phyloP scores from a whole-genome alignment of 176 grass and related monocot genomes.

The Miscanthus lutarioriparius region DNA sequence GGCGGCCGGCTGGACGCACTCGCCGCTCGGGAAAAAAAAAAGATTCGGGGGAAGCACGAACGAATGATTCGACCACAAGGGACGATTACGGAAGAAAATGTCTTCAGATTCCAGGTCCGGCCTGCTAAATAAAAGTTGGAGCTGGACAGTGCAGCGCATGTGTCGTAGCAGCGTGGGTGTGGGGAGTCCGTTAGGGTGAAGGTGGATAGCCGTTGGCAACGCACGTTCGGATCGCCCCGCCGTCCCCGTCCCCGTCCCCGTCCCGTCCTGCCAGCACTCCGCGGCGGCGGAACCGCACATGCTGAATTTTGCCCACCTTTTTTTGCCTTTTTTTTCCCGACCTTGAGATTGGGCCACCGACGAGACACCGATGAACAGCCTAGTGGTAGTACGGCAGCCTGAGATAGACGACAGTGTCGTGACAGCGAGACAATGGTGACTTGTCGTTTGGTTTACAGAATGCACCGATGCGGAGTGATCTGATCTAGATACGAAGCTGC shows the following conservation, averaged over 20 bases:
- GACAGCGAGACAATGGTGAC: not conserved
- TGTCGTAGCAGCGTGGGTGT: conserved; percentile 1
- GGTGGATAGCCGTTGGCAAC: conserved; percentile 10
- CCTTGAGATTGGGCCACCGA: too few relatives aligned
- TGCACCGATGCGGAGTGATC: too few relatives aligned
- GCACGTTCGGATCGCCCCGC: not conserved
- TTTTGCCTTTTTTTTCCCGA: too few relatives aligned
- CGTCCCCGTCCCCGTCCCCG: too few relatives aligned
- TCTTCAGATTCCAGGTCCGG: not conserved
- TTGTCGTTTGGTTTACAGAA: too few relatives aligned
- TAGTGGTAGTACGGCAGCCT: too few relatives aligned
- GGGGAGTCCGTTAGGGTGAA: not conserved
- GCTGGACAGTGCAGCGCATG: not conserved
- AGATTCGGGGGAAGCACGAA: not conserved
- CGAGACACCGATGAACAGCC: not conserved
- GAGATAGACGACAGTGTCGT: too few relatives aligned
- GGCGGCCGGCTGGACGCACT: too few relatives aligned
- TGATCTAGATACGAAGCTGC: too few relatives aligned
- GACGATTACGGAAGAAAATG: not conserved
- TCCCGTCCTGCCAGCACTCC: not conserved
- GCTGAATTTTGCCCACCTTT: not conserved
- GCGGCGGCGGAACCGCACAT: not conserved
- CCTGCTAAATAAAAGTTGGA: not conserved
- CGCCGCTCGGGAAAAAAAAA: too few relatives aligned
- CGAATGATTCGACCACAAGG: not conserved